Evolutionary conservation across 2,329 filamentous ascomycete genomes (phyloP).

Genomic region (Fusarium haematococcum): DNA sequence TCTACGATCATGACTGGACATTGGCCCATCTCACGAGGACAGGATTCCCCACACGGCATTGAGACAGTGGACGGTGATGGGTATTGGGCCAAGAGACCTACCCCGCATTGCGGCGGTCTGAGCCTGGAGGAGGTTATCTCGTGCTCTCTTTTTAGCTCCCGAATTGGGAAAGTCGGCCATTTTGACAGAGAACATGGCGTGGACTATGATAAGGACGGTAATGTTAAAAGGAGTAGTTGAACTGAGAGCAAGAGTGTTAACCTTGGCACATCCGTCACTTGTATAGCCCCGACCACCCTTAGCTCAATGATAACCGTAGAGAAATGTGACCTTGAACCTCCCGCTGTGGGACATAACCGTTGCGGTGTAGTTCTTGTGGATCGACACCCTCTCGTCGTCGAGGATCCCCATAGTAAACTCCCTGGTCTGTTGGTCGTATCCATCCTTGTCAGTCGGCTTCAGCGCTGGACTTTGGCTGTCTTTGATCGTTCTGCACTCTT

Average conservation of each 20-base stretch:
- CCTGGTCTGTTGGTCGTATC: slow-evolving; percentile 26
- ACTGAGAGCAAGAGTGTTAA: too few species aligned
- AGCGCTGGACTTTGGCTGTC: slow-evolving; percentile 19
- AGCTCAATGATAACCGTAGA: slow-evolving; percentile 20
- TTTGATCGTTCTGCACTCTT: slow-evolving; percentile 17
- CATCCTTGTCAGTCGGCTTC: slow-evolving; percentile 36
- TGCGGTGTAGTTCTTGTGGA: slow-evolving; percentile 24
- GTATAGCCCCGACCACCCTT: background rate
- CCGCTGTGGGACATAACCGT: slow-evolving; percentile 34
- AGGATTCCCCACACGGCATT: background rate
- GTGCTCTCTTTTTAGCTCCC: background rate
- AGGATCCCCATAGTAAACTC: slow-evolving; percentile 17
- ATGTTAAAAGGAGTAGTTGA: background rate
- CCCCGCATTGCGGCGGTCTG: too few species aligned
- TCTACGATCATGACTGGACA: slow-evolving; percentile 48
- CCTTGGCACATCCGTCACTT: background rate
- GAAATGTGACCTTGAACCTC: slow-evolving; percentile 22
- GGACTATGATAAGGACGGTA: background rate
- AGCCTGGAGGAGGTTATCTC: too few species aligned
- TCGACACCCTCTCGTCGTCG: slow-evolving; percentile 16
- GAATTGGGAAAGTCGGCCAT: background rate
- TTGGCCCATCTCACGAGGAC: background rate
- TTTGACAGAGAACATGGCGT: background rate
- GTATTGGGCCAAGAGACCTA: background rate
- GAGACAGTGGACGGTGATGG: background rate